Evolutionary conservation across 306 rosid species (phyloP).

Genomic region (Cucumis sativus): Cucumber_9930_V3 NC_026660.2:27032001-27032500

Average conservation of each 20-base stretch:
- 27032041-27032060: background rate
- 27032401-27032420: constrained; percentile 59
- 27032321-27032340: constrained; percentile 98
- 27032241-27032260: background rate
- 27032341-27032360: constrained; percentile 67
- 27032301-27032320: constrained; percentile 94
- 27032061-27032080: background rate
- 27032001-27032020: constrained; percentile 32
- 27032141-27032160: constrained; percentile 98
- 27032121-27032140: constrained; percentile 98
- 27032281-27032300: constrained; percentile 14
- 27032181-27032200: constrained; percentile 85
- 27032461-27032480: constrained; percentile 97
- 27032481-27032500: constrained; percentile 91
- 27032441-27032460: constrained; percentile 71
- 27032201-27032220: constrained; percentile 10
- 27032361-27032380: constrained; percentile 77
- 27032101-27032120: constrained; percentile 91
- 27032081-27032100: constrained; percentile 98
- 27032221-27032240: background rate
- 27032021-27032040: background rate
- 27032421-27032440: constrained; percentile 71
- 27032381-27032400: constrained; percentile 94
- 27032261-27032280: background rate
- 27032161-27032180: constrained; percentile 62